These are phyloP conservation scores for Alternaria sp. DNA, from an alignment of 2,329 filamentous ascomycete genomes.

Conservation along the genomic window DNA sequence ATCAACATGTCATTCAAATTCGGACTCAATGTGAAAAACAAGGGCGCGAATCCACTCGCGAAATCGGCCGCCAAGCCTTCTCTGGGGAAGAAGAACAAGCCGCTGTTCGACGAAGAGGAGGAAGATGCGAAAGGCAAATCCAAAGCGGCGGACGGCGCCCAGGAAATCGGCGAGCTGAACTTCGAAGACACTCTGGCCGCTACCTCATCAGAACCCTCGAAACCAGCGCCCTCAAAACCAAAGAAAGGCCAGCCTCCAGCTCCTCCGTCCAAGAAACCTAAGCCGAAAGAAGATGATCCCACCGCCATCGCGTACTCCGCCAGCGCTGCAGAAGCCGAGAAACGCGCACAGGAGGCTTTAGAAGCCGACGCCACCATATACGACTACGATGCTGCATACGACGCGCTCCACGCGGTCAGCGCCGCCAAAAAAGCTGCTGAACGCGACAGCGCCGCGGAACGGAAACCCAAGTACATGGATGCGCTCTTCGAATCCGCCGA, in stretches of 20 bases:
- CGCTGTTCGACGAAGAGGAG: constrained; percentile 63
- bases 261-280: constrained; percentile 48
- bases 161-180: constrained; percentile 65
- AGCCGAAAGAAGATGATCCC: constrained; percentile 42
- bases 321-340: constrained; percentile 66
- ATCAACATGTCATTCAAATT: constrained; percentile 54
- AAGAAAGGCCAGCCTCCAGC: constrained; percentile 44
- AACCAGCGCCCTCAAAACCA: constrained; percentile 39
- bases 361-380: constrained; percentile 76
- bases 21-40: constrained; percentile 68
- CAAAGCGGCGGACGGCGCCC: constrained; percentile 50
- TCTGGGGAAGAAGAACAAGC: constrained; percentile 37
- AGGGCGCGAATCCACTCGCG: constrained; percentile 39
- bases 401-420: constrained; percentile 67
- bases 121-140: constrained; percentile 54
- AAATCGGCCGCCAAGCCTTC: constrained; percentile 28
- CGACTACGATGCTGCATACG: constrained; percentile 85
- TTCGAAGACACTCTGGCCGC: constrained; percentile 58
- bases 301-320: constrained; percentile 67
- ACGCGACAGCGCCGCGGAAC: constrained; percentile 61
- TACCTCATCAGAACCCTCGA: constrained; percentile 22
- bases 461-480: constrained; percentile 79
- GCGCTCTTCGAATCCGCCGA: constrained; percentile 75
- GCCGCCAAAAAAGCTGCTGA: constrained; percentile 64
- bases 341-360: constrained; percentile 68